Base-by-base conservation (phyloP, 768 basidiomycete species). In the Tricholoma saponaceum region DNA sequence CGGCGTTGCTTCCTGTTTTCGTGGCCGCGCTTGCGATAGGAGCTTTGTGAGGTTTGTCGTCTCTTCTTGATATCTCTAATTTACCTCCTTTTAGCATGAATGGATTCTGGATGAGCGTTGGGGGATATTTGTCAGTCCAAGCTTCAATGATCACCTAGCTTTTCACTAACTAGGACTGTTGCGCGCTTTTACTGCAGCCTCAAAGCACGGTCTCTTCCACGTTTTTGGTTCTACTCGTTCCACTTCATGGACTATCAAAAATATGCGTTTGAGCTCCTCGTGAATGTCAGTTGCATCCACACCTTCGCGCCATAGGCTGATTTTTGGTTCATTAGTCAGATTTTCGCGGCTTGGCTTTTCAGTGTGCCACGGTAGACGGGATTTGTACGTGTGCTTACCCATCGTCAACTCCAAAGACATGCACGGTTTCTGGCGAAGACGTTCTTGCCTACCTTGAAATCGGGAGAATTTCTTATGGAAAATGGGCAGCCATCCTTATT, bases 71-170 rank as follows among this genome's bases (percentile, higher is more conserved):
- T n/a, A n/a, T 22, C n/a, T 12, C n/a, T n/a, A n/a, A n/a, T n/a
- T n/a, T n/a, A n/a, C n/a, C n/a, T n/a, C n/a, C n/a, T n/a, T 16
- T 30, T 30, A 67, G 76, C 61, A 59, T 80, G 37, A 81, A 80
- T 59, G 79, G 78, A 0, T 81, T 85, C 59, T 84, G 82, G 82
- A 85, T 85, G 83, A 75, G 76, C 55, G 76, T 79, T n/a, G 75
- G n/a, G n/a, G n/a, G n/a, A n/a, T n/a, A n/a, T n/a, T n/a, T n/a
- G n/a, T n/a, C n/a, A n/a, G n/a, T n/a, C n/a, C n/a, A n/a, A n/a
- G n/a, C n/a, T n/a, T n/a, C n/a, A n/a, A n/a, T n/a, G n/a, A n/a
- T n/a, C n/a, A 13, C 6, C 22, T 35, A 33, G 46, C 43, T 39
- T 50, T 18, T 5, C 30, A 26, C 26, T 51, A 51, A 28, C 43